These are phyloP conservation scores for Ascosphaera aggregata DNA, from an alignment of 2,329 filamentous ascomycete genomes.

Conservation along the genomic window DNA sequence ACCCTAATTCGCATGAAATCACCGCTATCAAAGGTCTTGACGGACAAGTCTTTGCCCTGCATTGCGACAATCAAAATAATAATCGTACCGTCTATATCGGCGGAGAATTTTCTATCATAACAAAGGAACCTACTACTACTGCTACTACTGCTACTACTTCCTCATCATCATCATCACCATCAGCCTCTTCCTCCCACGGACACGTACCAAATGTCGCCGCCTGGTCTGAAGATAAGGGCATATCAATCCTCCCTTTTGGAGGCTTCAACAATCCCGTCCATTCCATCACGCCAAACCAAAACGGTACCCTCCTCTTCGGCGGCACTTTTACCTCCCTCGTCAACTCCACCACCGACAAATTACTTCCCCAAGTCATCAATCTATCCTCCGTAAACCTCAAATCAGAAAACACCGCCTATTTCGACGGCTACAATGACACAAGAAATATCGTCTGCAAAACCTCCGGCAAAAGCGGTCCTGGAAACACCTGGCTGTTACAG, in stretches of 20 bases:
- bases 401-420: constrained; percentile 34
- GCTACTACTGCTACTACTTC: constrained; percentile 35
- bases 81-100: constrained; percentile 73
- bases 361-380: constrained; percentile 62
- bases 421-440: constrained; percentile 48
- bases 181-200: neutral
- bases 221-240: constrained; percentile 46
- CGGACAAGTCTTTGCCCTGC: constrained; percentile 58
- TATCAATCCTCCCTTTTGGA: constrained; percentile 64
- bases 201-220: neutral
- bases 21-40: constrained; percentile 57
- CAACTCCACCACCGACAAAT: constrained; percentile 42
- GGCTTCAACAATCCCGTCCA: constrained; percentile 87
- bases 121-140: constrained; percentile 59
- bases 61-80: constrained; percentile 54
- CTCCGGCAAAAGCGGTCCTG: constrained; percentile 38
- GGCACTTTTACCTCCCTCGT: constrained; percentile 74
- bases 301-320: constrained; percentile 77
- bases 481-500: constrained; percentile 60
- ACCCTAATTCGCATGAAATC: constrained; percentile 46
- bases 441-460: constrained; percentile 64
- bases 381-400: constrained; percentile 55
- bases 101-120: constrained; percentile 40
- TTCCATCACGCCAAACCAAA: constrained; percentile 57
- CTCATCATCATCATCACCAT: no score